Base-by-base conservation (phyloP, 129 eudicot genomes). In the Helianthus tuberosus region DNA sequence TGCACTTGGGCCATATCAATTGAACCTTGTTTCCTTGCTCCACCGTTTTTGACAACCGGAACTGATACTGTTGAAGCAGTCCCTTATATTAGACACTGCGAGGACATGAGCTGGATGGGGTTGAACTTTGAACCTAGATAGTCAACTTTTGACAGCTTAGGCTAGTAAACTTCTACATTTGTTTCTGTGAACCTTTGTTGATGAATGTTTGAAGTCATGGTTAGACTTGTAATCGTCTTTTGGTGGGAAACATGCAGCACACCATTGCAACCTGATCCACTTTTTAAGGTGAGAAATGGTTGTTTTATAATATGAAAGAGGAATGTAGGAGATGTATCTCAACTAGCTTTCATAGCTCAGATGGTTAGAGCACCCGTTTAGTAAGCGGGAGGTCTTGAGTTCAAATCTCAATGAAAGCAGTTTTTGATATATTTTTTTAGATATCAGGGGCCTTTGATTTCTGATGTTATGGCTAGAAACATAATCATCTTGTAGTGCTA, bases 371-470 rank as follows among this genome's bases (percentile, higher is more conserved):
- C 94, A 91, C 94, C 94, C 89, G 94, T 88, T 87, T 85, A 92
- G 96, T 87, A 92, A 92, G 96, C 96, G 96, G 98, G 98, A 89
- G 98, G 94, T 89, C 96, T 92, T 89, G 98, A 92, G 94, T 89
- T 92, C 96, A 54, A 92, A 91, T 92, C 98, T 87, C 96, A 88
- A 88, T 79, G 86, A 82, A 77, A 83, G 84, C 80, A 80, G 0
- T 53, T 53, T 53, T 53, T 53, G 7, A 5, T 23, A 0, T 23
- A 5, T 58, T 57, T 20, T 38, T 65, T 27, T 65, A 15, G 5
- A 15, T 65, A 15, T 65, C 52, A 41, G 52, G 35, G 52, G 41
- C 69, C 17, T 3, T 13, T 50, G 7, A 14, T 5, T 52, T 52
- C 1, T 6, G 25, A 52, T 52, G 58, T n/a, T 52, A 0, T 52